A percentile compares a stretch with the other conserved stretches of the same genome.
Conservation (phyloP, 2,329 filamentous ascomycete genomes). For the Botrytis cinerea region DNA sequence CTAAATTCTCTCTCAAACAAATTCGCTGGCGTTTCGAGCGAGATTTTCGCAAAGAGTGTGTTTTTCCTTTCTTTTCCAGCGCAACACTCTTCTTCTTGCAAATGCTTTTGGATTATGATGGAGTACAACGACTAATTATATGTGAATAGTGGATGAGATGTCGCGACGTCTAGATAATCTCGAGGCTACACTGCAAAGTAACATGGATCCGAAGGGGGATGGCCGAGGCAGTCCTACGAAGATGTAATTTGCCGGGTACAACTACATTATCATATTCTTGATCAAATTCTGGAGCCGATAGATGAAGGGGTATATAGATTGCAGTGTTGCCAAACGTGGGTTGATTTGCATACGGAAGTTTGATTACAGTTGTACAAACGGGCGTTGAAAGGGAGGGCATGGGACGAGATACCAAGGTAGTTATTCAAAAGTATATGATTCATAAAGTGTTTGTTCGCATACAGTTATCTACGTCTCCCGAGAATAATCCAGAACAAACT, state of each 20-base stretch:
- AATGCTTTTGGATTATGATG: neutral
- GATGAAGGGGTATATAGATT: slow-evolving; percentile 6
- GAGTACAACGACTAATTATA: slow-evolving; percentile 4
- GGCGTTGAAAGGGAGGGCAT: slow-evolving; percentile 19
- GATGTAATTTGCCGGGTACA: slow-evolving; percentile 22
- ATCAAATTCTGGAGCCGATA: neutral
- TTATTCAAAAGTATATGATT: slow-evolving; percentile 7
- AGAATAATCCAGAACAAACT: neutral
- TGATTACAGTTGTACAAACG: neutral
- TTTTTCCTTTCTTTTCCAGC: neutral
- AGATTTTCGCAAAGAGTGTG: slow-evolving; percentile 87
- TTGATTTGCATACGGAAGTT: slow-evolving; percentile 7
- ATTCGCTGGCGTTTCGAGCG: slow-evolving; percentile 79
- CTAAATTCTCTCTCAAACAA: slow-evolving; percentile 82
- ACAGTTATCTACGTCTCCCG: neutral
- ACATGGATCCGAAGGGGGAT: slow-evolving; percentile 30
- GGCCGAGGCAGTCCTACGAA: slow-evolving; percentile 37
- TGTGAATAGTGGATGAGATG: slow-evolving; percentile 84
- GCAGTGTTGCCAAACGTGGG: neutral
- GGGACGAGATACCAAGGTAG: slow-evolving; percentile 18
- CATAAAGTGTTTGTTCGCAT: slow-evolving; percentile 5
- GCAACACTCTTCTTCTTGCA: neutral
- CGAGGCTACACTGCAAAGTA: slow-evolving; percentile 45
- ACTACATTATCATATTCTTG: neutral
- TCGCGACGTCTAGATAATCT: slow-evolving; percentile 80